A percentile compares a stretch with the other conserved stretches of the same genome.
phyloP scores from a whole-genome alignment of 345 rosid species.

The Murraya koenigii region DNA sequence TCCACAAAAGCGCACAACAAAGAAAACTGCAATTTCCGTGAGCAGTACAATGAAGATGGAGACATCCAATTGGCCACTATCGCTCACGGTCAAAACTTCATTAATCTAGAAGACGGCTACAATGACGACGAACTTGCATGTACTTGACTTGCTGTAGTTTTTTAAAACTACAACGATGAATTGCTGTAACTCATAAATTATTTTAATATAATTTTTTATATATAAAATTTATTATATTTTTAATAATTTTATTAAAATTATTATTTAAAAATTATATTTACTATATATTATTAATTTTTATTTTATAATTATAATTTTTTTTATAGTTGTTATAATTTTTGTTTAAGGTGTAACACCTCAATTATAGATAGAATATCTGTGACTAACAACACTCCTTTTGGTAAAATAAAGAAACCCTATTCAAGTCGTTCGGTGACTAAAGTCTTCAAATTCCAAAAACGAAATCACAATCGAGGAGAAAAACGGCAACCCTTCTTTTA shows the following conservation, averaged over 20 bases:
- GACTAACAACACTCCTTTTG: neutral
- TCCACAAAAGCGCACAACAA: constrained; percentile 25
- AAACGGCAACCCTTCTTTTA: neutral
- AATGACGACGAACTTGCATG: neutral
- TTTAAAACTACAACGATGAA: too few relatives aligned
- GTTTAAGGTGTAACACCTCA: too few relatives aligned
- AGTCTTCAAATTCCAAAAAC: constrained; percentile 3
- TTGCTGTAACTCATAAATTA: too few relatives aligned
- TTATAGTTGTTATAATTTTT: too few relatives aligned
- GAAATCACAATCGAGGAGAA: too few relatives aligned
- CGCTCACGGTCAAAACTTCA: neutral
- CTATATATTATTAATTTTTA: too few relatives aligned
- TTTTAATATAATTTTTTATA: too few relatives aligned
- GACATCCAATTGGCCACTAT: constrained; percentile 27
- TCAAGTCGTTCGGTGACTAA: neutral
- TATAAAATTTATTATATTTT: too few relatives aligned
- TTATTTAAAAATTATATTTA: too few relatives aligned
- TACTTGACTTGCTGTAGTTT: constrained; percentile 10
- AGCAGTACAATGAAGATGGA: constrained; percentile 33
- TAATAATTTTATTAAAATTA: too few relatives aligned
- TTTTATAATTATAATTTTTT: too few relatives aligned
- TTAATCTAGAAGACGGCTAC: neutral
- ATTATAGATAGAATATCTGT: too few relatives aligned
- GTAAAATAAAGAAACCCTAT: neutral
- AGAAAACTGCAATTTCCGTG: constrained; percentile 38